Percentiles rank a stretch among this genome's conserved stretches.
These are phyloP conservation scores for Rhodotorula kratochvilovae DNA, from an alignment of 768 basidiomycete species.

Conservation along the genomic window DNA sequence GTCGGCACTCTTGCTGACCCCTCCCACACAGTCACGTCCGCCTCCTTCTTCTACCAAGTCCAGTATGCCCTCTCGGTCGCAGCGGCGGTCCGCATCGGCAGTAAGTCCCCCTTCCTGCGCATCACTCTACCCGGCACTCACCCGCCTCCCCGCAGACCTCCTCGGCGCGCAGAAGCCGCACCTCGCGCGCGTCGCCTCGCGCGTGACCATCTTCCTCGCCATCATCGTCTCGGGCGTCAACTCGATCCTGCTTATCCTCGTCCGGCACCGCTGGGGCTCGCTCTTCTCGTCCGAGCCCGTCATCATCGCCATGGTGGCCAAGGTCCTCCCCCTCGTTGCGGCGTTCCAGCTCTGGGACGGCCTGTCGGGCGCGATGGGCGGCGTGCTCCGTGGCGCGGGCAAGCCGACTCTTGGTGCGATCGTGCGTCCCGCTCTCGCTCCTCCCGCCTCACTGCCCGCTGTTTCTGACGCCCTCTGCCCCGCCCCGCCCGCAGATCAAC, in stretches of 20 bases:
- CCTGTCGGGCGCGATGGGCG: conserved; percentile 60
- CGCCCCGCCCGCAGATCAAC: conserved; percentile 32
- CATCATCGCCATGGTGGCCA: conserved; percentile 59
- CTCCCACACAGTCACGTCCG: conserved; percentile 17
- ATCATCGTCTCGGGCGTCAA: conserved; percentile 59
- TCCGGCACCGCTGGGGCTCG: conserved; percentile 58
- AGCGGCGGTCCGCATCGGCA: conserved; percentile 62
- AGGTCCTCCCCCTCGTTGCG: conserved; percentile 66
- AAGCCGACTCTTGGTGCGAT: conserved; percentile 55
- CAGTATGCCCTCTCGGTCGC: conserved; percentile 79
- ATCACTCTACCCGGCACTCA: conserved; percentile 19
- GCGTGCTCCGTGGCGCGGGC: conserved; percentile 76
- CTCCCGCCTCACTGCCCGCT: not conserved
- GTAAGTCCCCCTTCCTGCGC: conserved; percentile 46
- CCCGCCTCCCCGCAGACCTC: conserved; percentile 64
- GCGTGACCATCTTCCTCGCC: conserved; percentile 63
- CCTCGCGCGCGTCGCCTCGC: conserved; percentile 66
- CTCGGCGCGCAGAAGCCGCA: conserved; percentile 66
- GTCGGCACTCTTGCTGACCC: not conserved
- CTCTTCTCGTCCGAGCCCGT: conserved; percentile 68
- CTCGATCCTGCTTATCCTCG: conserved; percentile 29
- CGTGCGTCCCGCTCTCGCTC: conserved; percentile 17
- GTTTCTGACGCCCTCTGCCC: not conserved
- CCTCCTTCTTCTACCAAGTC: conserved; percentile 59
- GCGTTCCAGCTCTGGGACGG: conserved; percentile 66